These are phyloP conservation scores for Striga hermonthica DNA, from an alignment of 305 asterid genomes.

Conservation along the genomic window DNA sequence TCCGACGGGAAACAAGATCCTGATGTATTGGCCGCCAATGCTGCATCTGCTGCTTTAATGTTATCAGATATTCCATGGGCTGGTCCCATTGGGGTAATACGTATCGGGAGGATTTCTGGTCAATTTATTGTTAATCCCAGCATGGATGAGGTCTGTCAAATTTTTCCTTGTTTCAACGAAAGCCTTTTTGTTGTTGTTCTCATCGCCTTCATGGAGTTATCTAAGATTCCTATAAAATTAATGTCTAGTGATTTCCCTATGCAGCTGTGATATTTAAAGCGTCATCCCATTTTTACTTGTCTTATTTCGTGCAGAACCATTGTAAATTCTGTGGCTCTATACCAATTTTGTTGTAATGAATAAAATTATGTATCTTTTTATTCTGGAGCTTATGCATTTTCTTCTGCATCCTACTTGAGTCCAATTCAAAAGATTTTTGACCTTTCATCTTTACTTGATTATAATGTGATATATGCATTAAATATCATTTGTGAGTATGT, in stretches of 20 bases:
- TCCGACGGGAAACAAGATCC: slow-evolving; percentile 97
- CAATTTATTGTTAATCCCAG: slow-evolving; percentile 84
- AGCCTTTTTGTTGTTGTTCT: background rate
- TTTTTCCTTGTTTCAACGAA: slow-evolving; percentile 23
- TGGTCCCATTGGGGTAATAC: slow-evolving; percentile 95
- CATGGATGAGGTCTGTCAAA: slow-evolving; percentile 75
- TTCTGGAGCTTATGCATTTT: slow-evolving; percentile 7
- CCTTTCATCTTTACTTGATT: slow-evolving; percentile 7
- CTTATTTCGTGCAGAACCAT: too few species aligned
- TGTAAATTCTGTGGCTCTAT: too few species aligned
- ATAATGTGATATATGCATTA: slow-evolving; percentile 14
- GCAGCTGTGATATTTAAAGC: too few species aligned
- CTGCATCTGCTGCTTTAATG: slow-evolving; percentile 96
- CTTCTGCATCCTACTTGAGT: background rate
- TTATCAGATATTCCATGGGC: slow-evolving; percentile 97
- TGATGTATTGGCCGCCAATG: slow-evolving; percentile 94
- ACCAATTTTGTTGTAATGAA: too few species aligned
- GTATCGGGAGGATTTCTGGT: slow-evolving; percentile 82
- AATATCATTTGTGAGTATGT: background rate
- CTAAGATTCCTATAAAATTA: too few species aligned
- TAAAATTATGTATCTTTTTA: background rate
- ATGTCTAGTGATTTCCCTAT: too few species aligned
- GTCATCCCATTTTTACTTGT: too few species aligned
- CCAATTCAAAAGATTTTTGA: slow-evolving; percentile 1
- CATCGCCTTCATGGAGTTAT: too few species aligned